Base-by-base conservation (phyloP, 2,329 filamentous ascomycete genomes). In the Aureobasidium pullulans region DNA sequence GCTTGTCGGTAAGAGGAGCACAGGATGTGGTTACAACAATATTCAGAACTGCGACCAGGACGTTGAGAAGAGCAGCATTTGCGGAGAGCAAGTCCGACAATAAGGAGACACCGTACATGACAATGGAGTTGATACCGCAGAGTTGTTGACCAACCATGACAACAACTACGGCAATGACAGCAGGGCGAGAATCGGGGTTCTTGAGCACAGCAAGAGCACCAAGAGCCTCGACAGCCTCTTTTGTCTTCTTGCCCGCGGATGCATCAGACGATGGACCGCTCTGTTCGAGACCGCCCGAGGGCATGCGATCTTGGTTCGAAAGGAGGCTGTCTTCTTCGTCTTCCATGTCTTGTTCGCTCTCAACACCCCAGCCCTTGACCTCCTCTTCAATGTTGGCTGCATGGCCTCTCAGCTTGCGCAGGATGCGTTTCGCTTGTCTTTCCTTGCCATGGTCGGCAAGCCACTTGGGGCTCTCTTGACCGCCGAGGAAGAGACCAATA, bases 91-190 rank as follows among this genome's bases (percentile, higher is more conserved):
- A 81, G 63, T 85, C 85, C 34, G 88, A 84, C 13, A 99, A 82
- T 1, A 99, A 84, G 0, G 89, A 91, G 6, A 97, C 94, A 2
- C 92, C 96, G 74, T 99, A 99, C 92, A 99, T 96, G 74, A 97
- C 88, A 69, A 97, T 93, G 61, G 88, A 93, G 81, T 99, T 97
- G 76, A 97, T 93, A 63, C 76, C 93, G 61, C 89, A 93, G 39
- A 96, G 80, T 72, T 99, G 94, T 71, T 97, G 94, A 0, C 89
- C 87, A 61, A 92, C 81, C 92, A 97, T 96, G 69, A 96, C 85
- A 65, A 90, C 84, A 85, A 96, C 94, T 65, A 96, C 86, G 1
- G 90, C 91, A 11, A 96, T 82, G 3, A 96, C 89, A 4, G 92
- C 90, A 61, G 94, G 80, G 57, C 95, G 86, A 56, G 89, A 88